Base-by-base conservation (phyloP, 2,329 filamentous ascomycete genomes). In the Colletotrichum camelliae region DNA sequence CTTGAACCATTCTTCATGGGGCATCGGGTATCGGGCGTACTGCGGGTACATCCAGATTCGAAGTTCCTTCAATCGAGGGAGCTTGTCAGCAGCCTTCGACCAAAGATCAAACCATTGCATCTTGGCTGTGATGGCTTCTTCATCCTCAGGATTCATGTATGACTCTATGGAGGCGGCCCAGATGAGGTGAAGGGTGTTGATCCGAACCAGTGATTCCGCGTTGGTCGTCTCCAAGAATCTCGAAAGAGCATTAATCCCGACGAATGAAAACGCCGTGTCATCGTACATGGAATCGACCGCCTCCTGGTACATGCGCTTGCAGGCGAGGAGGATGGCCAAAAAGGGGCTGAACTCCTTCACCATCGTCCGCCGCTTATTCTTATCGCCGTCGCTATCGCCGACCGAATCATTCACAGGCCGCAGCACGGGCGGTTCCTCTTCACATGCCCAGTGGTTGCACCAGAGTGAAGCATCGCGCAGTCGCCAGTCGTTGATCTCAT, bases 211-310 rank as follows among this genome's bases (percentile, higher is more conserved):
- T 16, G 43, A 75, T 8, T 60, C 37, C 1, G 39, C 2, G 4
- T 35, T 9, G 8, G 69, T 73, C 7, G 73, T 75, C 4, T 21
- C 16, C 15, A 68, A 12, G 18, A 75, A 75, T 15, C 73, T 57
- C 5, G 70, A 57, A 4, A 75, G 43, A 2, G 73, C 39, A 16
- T 64, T 64, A 1, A 64, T 64, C 7, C 65, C 70, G 48, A 75
- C 39, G 37, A 77, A 16, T 81, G 84, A 67, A 37, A 77, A 77
- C 5, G 72, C 35, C 10, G 48, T 71, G 21, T 52, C 24, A 29
- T 69, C 64, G 27, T 75, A 77, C 18, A 77, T 68, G 57, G 72
- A 71, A 18, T 72, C 67, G 33, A 71, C 18, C 2, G 75, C 72
- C 57, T 77, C 75, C 18, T 39, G 61, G n/a, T 68, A 39, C 70